These are phyloP conservation scores for Penicillium bialowiezense DNA, from an alignment of 495 filamentous ascomycete species.

Conservation along the genomic window DNA sequence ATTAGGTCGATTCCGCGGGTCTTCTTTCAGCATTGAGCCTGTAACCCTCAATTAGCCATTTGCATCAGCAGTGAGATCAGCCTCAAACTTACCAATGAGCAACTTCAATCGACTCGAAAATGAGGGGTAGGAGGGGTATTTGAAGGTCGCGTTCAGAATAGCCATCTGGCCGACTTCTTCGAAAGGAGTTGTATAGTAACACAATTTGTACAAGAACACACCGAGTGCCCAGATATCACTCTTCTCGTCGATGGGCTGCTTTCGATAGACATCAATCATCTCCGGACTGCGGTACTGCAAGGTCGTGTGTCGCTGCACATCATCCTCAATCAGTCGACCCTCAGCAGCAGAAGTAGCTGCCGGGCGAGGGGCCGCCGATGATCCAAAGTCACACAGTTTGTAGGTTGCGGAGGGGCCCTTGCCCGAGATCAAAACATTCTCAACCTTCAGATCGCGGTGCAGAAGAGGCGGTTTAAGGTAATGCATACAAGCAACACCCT, in stretches of 20 bases:
- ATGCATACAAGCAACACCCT: slow-evolving; percentile 98
- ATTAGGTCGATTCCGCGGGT: slow-evolving; percentile 77
- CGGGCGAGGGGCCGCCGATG: slow-evolving; percentile 76
- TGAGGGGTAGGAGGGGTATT: slow-evolving; percentile 79
- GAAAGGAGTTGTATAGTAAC: slow-evolving; percentile 98
- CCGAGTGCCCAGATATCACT: slow-evolving; percentile 98
- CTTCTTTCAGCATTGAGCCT: slow-evolving; percentile 91
- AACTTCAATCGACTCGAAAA: slow-evolving; percentile 91
- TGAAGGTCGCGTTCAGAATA: slow-evolving; percentile 96
- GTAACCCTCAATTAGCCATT: slow-evolving; percentile 13
- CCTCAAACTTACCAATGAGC: slow-evolving; percentile 71
- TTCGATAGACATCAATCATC: slow-evolving; percentile 97
- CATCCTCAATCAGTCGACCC: slow-evolving; percentile 89
- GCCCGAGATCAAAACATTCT: slow-evolving; percentile 90
- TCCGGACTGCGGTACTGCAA: slow-evolving; percentile 96
- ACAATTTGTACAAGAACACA: slow-evolving; percentile 94
- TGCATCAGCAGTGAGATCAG: not conserved
- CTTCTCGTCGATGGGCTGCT: slow-evolving; percentile 97
- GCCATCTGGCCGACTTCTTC: slow-evolving; percentile 97
- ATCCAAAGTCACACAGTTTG: slow-evolving; percentile 98
- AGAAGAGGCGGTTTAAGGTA: slow-evolving; percentile 92
- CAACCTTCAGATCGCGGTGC: slow-evolving; percentile 94
- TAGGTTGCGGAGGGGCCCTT: slow-evolving; percentile 61
- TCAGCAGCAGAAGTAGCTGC: slow-evolving; percentile 83
- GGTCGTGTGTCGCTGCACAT: slow-evolving; percentile 95